Conservation (phyloP, 257 asterid species). For the Craterostigma plantagineum region DNA sequence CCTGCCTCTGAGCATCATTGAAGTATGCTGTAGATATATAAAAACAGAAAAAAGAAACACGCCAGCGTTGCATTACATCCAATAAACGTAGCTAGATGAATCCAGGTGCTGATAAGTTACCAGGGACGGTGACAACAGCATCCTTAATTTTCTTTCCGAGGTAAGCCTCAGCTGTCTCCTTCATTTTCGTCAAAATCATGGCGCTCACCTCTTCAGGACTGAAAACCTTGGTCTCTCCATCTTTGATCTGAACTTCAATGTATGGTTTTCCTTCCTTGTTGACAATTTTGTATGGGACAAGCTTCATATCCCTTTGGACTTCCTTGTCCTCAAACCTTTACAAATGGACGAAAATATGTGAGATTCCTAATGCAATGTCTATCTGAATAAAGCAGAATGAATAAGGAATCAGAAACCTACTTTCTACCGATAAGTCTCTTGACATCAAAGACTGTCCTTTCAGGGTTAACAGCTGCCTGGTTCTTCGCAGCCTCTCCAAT, state of each 20-base stretch:
- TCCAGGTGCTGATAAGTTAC: conserved; percentile 12
- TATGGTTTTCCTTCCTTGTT: conserved; percentile 87
- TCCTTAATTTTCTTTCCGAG: conserved; percentile 86
- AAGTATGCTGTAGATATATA: conserved; percentile 48
- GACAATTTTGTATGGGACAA: conserved; percentile 74
- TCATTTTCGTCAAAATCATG: conserved; percentile 81
- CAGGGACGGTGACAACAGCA: conserved; percentile 92
- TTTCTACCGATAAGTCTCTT: conserved; percentile 95
- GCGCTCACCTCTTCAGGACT: conserved; percentile 96
- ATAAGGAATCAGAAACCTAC: conserved; percentile 18
- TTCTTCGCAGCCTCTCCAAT: conserved; percentile 97
- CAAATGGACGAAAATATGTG: not conserved
- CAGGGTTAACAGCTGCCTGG: conserved; percentile 77
- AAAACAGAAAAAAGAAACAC: not conserved
- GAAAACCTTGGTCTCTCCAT: conserved; percentile 79
- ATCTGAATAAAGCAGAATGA: not conserved
- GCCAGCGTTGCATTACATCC: not conserved
- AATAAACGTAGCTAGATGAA: not conserved
- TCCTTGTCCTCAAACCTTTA: conserved; percentile 79
- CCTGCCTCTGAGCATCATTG: conserved; percentile 95
- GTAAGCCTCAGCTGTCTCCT: conserved; percentile 81
- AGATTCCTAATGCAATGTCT: not conserved
- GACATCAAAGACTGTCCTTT: conserved; percentile 83
- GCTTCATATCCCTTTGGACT: conserved; percentile 83
- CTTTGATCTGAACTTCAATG: conserved; percentile 61